Conservation (phyloP, 768 basidiomycete genomes). For the Amyloporia xantha region DNA sequence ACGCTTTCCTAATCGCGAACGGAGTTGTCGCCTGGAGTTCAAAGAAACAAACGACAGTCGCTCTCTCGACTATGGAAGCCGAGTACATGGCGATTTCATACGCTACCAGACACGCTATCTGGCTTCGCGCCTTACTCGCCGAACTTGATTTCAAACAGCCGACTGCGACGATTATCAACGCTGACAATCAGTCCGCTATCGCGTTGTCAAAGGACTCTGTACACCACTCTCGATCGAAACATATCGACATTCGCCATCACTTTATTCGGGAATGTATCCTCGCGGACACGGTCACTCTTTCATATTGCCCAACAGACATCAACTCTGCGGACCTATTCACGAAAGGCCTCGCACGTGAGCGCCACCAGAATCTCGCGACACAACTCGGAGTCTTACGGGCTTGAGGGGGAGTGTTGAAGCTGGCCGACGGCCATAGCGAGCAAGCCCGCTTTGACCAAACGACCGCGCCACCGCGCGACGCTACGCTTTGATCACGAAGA, state of each 20-base stretch:
- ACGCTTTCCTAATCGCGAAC: constrained; percentile 23
- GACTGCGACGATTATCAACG: constrained; percentile 2
- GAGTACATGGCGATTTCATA: constrained; percentile 31
- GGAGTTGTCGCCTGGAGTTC: constrained; percentile 25
- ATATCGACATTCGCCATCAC: constrained; percentile 27
- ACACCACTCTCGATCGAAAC: constrained; percentile 21
- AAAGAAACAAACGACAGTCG: constrained; percentile 25
- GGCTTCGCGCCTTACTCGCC: constrained; percentile 22
- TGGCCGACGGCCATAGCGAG: too few species aligned
- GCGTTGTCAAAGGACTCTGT: constrained; percentile 7
- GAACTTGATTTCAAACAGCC: constrained; percentile 17
- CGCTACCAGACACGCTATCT: constrained; percentile 26
- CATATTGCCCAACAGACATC: constrained; percentile 26
- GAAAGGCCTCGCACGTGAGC: constrained; percentile 22
- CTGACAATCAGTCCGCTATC: constrained; percentile 10
- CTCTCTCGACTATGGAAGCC: constrained; percentile 28
- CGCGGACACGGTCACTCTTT: constrained; percentile 16
- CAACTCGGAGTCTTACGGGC: too few species aligned
- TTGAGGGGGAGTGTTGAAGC: too few species aligned
- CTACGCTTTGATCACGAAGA: too few species aligned
- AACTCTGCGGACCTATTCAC: constrained; percentile 37
- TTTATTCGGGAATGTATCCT: constrained; percentile 23
- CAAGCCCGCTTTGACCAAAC: too few species aligned
- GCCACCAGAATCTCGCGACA: too few species aligned
- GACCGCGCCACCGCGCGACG: too few species aligned